Percentiles rank a stretch among this genome's conserved stretches.
These are phyloP conservation scores for Rosellinia necatrix DNA, from an alignment of 2,329 filamentous ascomycete species.

Conservation along the genomic window DNA sequence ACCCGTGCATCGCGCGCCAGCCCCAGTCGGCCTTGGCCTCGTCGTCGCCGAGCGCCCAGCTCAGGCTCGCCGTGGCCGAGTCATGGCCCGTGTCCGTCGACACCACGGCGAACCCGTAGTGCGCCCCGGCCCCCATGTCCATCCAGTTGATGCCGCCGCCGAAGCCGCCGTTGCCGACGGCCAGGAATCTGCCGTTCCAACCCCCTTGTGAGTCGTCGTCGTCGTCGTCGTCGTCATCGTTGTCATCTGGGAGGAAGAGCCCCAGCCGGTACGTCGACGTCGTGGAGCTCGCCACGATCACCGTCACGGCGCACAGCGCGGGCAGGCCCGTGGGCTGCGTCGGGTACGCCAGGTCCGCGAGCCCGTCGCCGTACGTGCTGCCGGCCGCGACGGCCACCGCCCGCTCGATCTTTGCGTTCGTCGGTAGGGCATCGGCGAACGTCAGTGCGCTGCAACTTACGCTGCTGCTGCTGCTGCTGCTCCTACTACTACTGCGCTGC, in stretches of 20 bases:
- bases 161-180: conserved; percentile 47
- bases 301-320: conserved; percentile 45
- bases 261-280: conserved; percentile 45
- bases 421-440: conserved; percentile 34
- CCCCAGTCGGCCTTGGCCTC: conserved; percentile 46
- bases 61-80: conserved; percentile 37
- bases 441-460: conserved; percentile 25
- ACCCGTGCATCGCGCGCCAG: conserved; percentile 51
- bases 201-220: too few species aligned
- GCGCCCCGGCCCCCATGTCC: conserved; percentile 39
- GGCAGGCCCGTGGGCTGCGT: conserved; percentile 45
- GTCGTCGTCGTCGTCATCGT: too few species aligned
- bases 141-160: conserved; percentile 44
- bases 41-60: conserved; percentile 47
- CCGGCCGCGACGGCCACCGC: conserved; percentile 39
- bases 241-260: conserved; percentile 46
- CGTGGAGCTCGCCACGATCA: conserved; percentile 41
- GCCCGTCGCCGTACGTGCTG: conserved; percentile 45
- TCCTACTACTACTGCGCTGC: too few species aligned
- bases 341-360: conserved; percentile 42
- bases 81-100: conserved; percentile 52
- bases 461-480: background rate
- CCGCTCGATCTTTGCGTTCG: conserved; percentile 36
- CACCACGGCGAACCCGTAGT: conserved; percentile 48
- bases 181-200: conserved; percentile 45